These are phyloP conservation scores for Cutaneotrichosporon daszewskae DNA, from an alignment of 1,284 basidiomycete species.

Conservation along the genomic window DNA sequence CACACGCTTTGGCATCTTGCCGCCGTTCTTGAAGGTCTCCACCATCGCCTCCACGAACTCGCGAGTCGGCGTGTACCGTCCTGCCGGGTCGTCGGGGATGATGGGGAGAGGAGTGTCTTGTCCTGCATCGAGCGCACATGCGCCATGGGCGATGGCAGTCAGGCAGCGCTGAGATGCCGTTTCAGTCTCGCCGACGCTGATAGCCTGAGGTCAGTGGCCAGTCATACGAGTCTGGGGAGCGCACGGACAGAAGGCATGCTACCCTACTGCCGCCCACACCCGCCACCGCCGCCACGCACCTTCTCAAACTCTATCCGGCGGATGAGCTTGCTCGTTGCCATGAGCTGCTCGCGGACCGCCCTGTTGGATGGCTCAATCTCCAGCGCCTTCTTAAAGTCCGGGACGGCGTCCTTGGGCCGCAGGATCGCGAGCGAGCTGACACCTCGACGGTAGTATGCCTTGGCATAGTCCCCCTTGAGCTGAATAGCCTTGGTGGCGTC, in stretches of 20 bases:
- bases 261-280: neutral
- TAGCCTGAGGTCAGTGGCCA: slow-evolving; percentile 56
- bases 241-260: neutral
- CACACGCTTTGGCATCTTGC: slow-evolving; percentile 70
- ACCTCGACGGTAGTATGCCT: slow-evolving; percentile 68
- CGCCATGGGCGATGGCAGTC: slow-evolving; percentile 74
- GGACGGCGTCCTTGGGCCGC: slow-evolving; percentile 72
- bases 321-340: slow-evolving; percentile 79
- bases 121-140: slow-evolving; percentile 38
- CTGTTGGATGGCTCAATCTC: slow-evolving; percentile 84
- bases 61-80: slow-evolving; percentile 60
- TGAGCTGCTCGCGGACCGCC: slow-evolving; percentile 70
- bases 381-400: slow-evolving; percentile 81
- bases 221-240: neutral
- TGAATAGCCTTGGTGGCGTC: slow-evolving; percentile 68
- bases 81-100: slow-evolving; percentile 52
- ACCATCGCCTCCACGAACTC: slow-evolving; percentile 84
- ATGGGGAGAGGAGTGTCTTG: slow-evolving; percentile 59
- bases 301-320: slow-evolving; percentile 79
- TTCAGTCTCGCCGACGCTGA: slow-evolving; percentile 81
- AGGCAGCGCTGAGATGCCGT: slow-evolving; percentile 63
- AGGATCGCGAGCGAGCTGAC: slow-evolving; percentile 86
- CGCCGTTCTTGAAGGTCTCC: slow-evolving; percentile 81
- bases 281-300: slow-evolving; percentile 50
- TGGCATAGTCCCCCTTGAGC: slow-evolving; percentile 83